These are phyloP conservation scores for Podila epicladia DNA, from an alignment of 192 early-diverging fungal genomes.

Conservation along the genomic window DNA sequence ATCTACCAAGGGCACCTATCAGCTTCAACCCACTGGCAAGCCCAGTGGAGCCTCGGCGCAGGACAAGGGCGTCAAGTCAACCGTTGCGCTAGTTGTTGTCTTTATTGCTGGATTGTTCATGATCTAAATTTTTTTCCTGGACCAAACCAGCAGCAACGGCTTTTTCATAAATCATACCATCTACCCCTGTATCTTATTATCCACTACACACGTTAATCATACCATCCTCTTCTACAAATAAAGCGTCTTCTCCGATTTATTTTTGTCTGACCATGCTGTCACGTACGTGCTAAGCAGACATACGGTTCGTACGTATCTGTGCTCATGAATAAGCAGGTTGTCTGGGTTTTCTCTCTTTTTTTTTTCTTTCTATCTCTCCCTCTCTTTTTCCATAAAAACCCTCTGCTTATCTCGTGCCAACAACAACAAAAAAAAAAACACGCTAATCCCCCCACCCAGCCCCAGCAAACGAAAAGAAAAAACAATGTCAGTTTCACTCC, in stretches of 20 bases:
- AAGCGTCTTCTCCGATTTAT: no score
- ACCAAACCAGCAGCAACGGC: no score
- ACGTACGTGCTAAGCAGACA: no score
- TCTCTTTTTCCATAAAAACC: neutral
- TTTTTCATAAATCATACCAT: neutral
- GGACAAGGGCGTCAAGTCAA: slow-evolving; percentile 36
- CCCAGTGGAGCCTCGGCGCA: slow-evolving; percentile 33
- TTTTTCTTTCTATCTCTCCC: neutral
- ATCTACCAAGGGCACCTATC: slow-evolving; percentile 26
- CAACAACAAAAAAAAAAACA: neutral
- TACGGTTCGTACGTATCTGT: no score
- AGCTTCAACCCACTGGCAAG: slow-evolving; percentile 39
- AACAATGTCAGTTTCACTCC: slow-evolving; percentile 22
- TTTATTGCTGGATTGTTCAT: slow-evolving; percentile 42
- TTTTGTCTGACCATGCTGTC: no score
- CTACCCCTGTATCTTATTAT: no score
- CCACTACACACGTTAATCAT: no score
- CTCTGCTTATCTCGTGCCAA: neutral
- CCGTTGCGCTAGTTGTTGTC: slow-evolving; percentile 23
- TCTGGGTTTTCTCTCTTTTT: neutral
- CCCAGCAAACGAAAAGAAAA: neutral
- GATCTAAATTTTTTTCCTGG: slow-evolving; percentile 1
- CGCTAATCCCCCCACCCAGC: neutral
- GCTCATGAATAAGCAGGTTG: no score
- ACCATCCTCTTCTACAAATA: no score